Percentiles rank a stretch among this genome's conserved stretches.
These are phyloP conservation scores for Clavariopsis aquatica DNA, from an alignment of 495 filamentous ascomycete species.

Conservation along the genomic window DNA sequence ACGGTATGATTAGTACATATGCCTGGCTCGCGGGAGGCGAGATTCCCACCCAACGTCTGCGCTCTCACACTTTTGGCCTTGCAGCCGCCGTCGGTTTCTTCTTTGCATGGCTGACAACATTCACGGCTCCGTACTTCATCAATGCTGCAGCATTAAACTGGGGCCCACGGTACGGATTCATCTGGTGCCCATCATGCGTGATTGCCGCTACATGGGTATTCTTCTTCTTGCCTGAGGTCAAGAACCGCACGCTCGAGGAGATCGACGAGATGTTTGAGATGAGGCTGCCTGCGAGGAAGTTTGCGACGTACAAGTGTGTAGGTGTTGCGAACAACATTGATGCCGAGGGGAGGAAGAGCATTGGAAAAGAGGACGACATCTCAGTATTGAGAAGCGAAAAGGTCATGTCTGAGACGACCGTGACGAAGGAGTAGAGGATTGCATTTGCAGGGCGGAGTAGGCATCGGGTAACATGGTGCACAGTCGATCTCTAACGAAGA, in stretches of 20 bases:
- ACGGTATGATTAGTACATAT: constrained; percentile 57
- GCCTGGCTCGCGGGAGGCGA: constrained; percentile 65
- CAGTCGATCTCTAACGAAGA: too few species aligned
- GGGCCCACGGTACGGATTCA: constrained; percentile 61
- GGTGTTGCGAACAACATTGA: constrained; percentile 15
- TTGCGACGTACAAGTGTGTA: constrained; percentile 50
- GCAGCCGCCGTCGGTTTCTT: constrained; percentile 58
- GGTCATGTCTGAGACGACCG: constrained; percentile 16
- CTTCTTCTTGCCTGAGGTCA: constrained; percentile 58
- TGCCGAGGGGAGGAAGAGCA: constrained; percentile 14
- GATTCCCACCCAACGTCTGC: constrained; percentile 57
- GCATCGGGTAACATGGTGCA: too few species aligned
- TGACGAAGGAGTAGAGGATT: constrained; percentile 19
- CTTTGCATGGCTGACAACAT: constrained; percentile 60
- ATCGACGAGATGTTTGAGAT: constrained; percentile 61
- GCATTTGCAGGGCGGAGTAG: too few species aligned
- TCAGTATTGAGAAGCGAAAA: constrained; percentile 29
- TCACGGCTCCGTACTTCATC: constrained; percentile 64
- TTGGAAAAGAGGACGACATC: constrained; percentile 24
- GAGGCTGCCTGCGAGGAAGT: constrained; percentile 50
- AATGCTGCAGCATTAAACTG: constrained; percentile 58
- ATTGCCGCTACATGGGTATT: constrained; percentile 49
- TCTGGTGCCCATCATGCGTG: constrained; percentile 51
- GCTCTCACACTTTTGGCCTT: constrained; percentile 59
- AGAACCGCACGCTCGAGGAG: constrained; percentile 54